Base-by-base conservation (phyloP, 768 basidiomycete species). In the Leccinum pellstonianum region DNA sequence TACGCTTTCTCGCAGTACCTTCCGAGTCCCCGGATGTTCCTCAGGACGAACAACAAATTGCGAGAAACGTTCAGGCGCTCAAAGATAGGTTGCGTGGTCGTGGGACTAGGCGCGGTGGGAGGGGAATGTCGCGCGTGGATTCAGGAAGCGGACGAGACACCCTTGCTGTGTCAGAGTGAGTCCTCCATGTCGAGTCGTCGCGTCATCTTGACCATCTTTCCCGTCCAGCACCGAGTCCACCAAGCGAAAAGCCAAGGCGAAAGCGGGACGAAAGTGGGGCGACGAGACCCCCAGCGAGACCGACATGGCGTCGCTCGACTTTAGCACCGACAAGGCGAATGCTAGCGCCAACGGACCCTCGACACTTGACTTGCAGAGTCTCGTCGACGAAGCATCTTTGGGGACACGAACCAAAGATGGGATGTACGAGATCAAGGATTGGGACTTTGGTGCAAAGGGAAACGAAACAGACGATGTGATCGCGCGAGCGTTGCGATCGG, bases 241-340 rank as follows among this genome's bases (percentile, higher is more conserved):
- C 27, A 90, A 86, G 65, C 78, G 80, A 62, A 90, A 88, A 65
- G 69, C 80, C 0, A 87, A 88, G 57, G 71, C 81, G 3, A 94
- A 95, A 75, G 67, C 78, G 14, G 88, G 89, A 73, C 87, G 97
- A 31, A 98, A 94, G 76, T 99, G 97, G 97, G 93, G 88, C 23
- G 86, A 96, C 67, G 83, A 86, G 63, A 80, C 81, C 2, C 87
- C 90, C 4, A 87, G 86, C 10, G 91, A 93, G 64, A 81, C 82
- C 15, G 97, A 98, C 64, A 96, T 98, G 92, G 93, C 89, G 5
- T 87, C 90, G 46, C 82, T 98, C 55, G 95, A 99, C 74, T 98
- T 91, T 73, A 93, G 89, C 63, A 65, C 77, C 52, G 85, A 89
- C 66, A 85, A 84, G 62, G 61, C 76, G 1, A 79, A 80, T 55